A percentile compares a stretch with the other conserved stretches of the same genome.
Evolutionary conservation across 2,329 filamentous ascomycete species (phyloP).

Genomic region (Aureobasidium sp.): DNA sequence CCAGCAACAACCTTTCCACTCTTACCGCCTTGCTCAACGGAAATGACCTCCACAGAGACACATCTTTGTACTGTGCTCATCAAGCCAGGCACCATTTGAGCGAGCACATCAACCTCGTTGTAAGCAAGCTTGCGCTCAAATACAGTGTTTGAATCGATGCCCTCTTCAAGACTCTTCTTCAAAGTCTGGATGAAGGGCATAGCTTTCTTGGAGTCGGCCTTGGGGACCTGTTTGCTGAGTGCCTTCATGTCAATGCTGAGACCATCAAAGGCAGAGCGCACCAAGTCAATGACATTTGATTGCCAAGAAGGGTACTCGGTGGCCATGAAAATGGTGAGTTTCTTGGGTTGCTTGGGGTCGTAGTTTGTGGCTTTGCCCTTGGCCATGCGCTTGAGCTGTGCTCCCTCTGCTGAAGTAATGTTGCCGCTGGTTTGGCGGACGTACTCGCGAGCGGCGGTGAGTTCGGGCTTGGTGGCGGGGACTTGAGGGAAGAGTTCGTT

Average conservation of each 20-base stretch:
- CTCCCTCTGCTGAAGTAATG: conserved; percentile 78
- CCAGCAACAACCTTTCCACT: conserved; percentile 48
- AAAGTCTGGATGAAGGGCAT: conserved; percentile 92
- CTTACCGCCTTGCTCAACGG: conserved; percentile 63
- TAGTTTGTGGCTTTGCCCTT: conserved; percentile 84
- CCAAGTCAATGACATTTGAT: conserved; percentile 75
- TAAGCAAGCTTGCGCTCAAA: conserved; percentile 81
- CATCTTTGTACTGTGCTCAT: conserved; percentile 65
- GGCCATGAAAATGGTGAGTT: conserved; percentile 77
- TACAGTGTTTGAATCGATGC: conserved; percentile 54
- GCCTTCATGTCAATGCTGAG: conserved; percentile 68
- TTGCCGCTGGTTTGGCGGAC: conserved; percentile 65
- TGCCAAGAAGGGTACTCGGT: conserved; percentile 84
- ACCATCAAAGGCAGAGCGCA: conserved; percentile 63
- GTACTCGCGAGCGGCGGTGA: conserved; percentile 76
- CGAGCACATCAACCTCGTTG: conserved; percentile 68
- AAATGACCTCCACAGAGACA: conserved; percentile 61
- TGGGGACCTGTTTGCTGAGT: conserved; percentile 67
- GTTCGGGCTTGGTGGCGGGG: conserved; percentile 53
- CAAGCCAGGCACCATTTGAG: conserved; percentile 70
- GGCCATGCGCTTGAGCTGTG: conserved; percentile 76
- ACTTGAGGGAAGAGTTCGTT: conserved; percentile 66
- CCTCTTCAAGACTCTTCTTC: conserved; percentile 67
- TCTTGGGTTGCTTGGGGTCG: conserved; percentile 87
- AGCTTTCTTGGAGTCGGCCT: conserved; percentile 91